These are phyloP conservation scores for Penicillium egyptiacum DNA, from an alignment of 495 filamentous ascomycete genomes.

Conservation along the genomic window DNA sequence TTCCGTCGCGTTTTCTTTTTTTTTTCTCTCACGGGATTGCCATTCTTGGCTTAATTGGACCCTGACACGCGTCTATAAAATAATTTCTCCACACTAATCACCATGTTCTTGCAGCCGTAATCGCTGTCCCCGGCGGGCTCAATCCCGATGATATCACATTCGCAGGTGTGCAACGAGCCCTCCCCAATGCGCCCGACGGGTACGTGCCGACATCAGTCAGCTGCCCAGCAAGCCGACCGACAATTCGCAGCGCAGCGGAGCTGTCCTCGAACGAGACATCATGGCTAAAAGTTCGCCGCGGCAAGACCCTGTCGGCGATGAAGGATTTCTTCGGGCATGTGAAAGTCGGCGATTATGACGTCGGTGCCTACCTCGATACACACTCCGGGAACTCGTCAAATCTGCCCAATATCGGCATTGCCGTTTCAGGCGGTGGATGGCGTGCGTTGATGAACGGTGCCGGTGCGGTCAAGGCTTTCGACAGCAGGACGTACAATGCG, in stretches of 20 bases:
- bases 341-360: slow-evolving; percentile 76
- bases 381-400: slow-evolving; percentile 56
- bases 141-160: slow-evolving; percentile 13
- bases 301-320: slow-evolving; percentile 64
- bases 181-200: slow-evolving; percentile 50
- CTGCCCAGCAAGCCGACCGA: slow-evolving; percentile 49
- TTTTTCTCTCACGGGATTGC: not conserved
- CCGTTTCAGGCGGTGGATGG: slow-evolving; percentile 70
- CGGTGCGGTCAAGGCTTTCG: slow-evolving; percentile 84
- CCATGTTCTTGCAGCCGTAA: slow-evolving; percentile 16
- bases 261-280: slow-evolving; percentile 66
- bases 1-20: slow-evolving; percentile 2
- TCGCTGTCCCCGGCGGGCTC: slow-evolving; percentile 18
- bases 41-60: not conserved
- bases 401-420: slow-evolving; percentile 62
- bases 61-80: not conserved
- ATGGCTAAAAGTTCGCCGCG: slow-evolving; percentile 60
- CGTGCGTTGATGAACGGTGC: slow-evolving; percentile 85
- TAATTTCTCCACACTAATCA: slow-evolving; percentile 1
- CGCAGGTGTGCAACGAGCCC: slow-evolving; percentile 29
- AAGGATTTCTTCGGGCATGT: slow-evolving; percentile 68
- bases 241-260: slow-evolving; percentile 51
- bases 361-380: slow-evolving; percentile 62
- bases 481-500: slow-evolving; percentile 67
- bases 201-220: slow-evolving; percentile 43